phyloP scores from a whole-genome alignment of 306 rosid species.

The Comarum palustre region DNA sequence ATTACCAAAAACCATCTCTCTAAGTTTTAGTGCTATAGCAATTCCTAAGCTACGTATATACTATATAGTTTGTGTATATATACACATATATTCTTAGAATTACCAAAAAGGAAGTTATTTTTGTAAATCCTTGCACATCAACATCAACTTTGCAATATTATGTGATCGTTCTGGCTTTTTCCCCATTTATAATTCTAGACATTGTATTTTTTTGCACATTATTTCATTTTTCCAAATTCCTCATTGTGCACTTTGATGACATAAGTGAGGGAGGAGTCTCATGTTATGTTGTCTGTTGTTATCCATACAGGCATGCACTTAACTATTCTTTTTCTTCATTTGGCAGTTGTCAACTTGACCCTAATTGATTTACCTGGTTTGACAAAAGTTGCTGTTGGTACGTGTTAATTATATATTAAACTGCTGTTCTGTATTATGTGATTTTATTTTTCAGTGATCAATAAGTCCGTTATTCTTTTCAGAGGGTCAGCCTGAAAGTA shows the following conservation, averaged over 20 bases:
- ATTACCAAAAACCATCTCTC: background rate
- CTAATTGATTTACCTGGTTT: slow-evolving; percentile 92
- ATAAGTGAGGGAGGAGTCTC: background rate
- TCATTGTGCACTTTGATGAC: background rate
- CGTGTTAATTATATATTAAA: slow-evolving; percentile 9
- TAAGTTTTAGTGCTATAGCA: background rate
- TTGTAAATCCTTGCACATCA: background rate
- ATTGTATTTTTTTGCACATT: background rate
- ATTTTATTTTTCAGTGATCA: slow-evolving; percentile 14
- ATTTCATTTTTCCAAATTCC: background rate
- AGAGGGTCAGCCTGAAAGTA: slow-evolving; percentile 96
- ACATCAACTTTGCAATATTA: background rate
- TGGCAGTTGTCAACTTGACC: slow-evolving; percentile 95
- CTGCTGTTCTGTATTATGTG: background rate
- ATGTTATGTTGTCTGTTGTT: background rate
- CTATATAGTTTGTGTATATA: background rate
- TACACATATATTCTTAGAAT: background rate
- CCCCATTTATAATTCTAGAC: background rate
- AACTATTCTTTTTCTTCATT: slow-evolving; percentile 22
- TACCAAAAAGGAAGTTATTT: no score
- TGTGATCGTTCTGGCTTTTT: background rate
- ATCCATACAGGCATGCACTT: background rate
- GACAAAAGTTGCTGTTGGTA: slow-evolving; percentile 96
- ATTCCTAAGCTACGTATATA: background rate
- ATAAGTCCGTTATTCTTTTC: slow-evolving; percentile 18